A percentile compares a stretch with the other conserved stretches of the same genome.
phyloP scores from a whole-genome alignment of 805 yeast genomes.

The Maudiozyma saulgeensis region DNA sequence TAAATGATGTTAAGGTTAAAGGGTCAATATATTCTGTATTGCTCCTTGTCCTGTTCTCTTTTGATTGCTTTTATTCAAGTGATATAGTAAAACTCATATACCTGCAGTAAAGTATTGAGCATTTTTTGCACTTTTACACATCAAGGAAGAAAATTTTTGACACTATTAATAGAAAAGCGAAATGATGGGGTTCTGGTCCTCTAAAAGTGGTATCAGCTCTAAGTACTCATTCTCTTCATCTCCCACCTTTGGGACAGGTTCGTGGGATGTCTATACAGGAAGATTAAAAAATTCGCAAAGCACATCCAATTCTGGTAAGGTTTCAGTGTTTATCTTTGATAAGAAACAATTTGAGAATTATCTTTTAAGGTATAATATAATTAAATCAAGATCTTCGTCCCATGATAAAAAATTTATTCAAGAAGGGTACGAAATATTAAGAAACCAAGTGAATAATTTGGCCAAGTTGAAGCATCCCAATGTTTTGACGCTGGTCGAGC shows the following conservation, averaged over 20 bases:
- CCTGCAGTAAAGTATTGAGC: too few relatives aligned
- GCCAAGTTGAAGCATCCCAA: slow-evolving; percentile 86
- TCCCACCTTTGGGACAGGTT: slow-evolving; percentile 63
- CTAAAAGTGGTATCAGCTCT: slow-evolving; percentile 50
- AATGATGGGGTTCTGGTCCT: slow-evolving; percentile 26
- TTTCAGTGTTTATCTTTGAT: slow-evolving; percentile 80
- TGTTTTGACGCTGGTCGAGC: slow-evolving; percentile 73
- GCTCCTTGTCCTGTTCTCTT: too few relatives aligned
- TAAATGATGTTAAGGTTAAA: too few relatives aligned
- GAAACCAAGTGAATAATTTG: slow-evolving; percentile 58
- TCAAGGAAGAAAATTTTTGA: neutral
- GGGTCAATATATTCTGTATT: too few relatives aligned
- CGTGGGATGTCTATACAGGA: slow-evolving; percentile 85
- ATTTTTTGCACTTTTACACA: neutral
- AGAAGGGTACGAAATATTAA: slow-evolving; percentile 59
- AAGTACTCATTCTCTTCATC: slow-evolving; percentile 60
- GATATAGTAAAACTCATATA: too few relatives aligned
- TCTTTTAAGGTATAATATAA: slow-evolving; percentile 41
- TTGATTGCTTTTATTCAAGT: too few relatives aligned
- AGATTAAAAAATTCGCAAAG: slow-evolving; percentile 51
- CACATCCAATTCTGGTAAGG: slow-evolving; percentile 30
- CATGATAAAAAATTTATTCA: slow-evolving; percentile 38
- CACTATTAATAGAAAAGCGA: neutral
- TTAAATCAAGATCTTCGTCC: slow-evolving; percentile 33
- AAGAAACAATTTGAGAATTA: slow-evolving; percentile 61